These are phyloP conservation scores for Xerophyta viscosa DNA, from an alignment of 106 monocot genomes.

Conservation along the genomic window DNA sequence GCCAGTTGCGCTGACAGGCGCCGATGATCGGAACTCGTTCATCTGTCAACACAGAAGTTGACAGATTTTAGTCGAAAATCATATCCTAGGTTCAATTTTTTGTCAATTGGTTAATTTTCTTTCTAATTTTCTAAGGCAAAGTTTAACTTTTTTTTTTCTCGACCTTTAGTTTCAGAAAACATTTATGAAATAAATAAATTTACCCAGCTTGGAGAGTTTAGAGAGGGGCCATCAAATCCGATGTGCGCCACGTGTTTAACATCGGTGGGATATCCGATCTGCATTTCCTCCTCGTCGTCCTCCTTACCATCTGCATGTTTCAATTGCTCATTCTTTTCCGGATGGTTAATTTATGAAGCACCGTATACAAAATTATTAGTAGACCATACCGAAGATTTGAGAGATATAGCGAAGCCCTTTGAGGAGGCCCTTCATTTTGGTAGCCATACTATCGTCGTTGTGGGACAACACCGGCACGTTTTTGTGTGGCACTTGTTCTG, in stretches of 20 bases:
- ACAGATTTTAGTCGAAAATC: too few relatives aligned
- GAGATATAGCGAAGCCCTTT: conserved; percentile 10
- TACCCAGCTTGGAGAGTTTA: conserved; percentile 5
- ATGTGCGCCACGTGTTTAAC: conserved; percentile 13
- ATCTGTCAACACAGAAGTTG: conserved; percentile 1
- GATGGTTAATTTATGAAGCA: background rate
- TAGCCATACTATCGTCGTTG: background rate
- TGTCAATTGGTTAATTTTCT: too few relatives aligned
- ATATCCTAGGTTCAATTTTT: too few relatives aligned
- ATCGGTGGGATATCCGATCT: conserved; percentile 10
- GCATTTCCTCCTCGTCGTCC: conserved; percentile 5
- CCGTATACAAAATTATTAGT: background rate
- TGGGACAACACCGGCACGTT: background rate
- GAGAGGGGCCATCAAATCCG: conserved; percentile 6
- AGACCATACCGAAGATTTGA: conserved; percentile 5
- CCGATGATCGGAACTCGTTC: conserved; percentile 12
- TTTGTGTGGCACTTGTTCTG: too few relatives aligned
- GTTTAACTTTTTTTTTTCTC: too few relatives aligned
- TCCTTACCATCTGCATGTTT: background rate
- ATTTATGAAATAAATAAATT: background rate
- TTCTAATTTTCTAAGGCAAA: too few relatives aligned
- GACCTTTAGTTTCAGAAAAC: background rate
- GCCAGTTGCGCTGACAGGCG: conserved; percentile 2
- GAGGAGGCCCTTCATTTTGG: conserved; percentile 11
- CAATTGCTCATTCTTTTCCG: background rate